Conservation (phyloP, 345 rosid genomes). For the Populus pruinosa region DNA sequence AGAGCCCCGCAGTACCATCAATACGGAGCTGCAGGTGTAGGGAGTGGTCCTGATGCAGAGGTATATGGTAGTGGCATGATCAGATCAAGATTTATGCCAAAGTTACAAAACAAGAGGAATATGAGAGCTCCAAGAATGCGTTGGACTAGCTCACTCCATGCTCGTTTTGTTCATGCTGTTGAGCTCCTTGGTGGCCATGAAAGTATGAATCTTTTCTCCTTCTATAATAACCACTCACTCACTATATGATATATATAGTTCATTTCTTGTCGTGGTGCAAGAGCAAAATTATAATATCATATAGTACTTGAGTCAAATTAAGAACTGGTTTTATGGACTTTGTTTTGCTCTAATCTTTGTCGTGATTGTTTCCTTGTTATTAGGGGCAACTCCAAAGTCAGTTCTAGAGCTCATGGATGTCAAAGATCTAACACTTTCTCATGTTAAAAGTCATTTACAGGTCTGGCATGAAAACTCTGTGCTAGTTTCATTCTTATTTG, state of each 20-base stretch:
- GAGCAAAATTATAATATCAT: neutral
- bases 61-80: conserved; percentile 22
- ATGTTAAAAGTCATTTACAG: conserved; percentile 88
- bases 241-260: neutral
- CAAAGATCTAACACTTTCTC: conserved; percentile 70
- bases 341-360: neutral
- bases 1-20: neutral
- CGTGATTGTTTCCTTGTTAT: neutral
- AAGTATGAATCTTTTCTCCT: conserved; percentile 18
- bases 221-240: neutral
- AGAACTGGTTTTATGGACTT: neutral
- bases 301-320: neutral
- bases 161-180: conserved; percentile 46
- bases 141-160: conserved; percentile 50
- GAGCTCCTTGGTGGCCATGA: conserved; percentile 56
- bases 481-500: neutral
- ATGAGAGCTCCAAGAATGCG: conserved; percentile 81
- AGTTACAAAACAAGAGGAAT: conserved; percentile 48
- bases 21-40: neutral
- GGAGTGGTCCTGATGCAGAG: conserved; percentile 8
- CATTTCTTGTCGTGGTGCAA: neutral
- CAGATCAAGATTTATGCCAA: conserved; percentile 54
- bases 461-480: conserved; percentile 18
- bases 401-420: conserved; percentile 81
- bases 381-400: conserved; percentile 83